Conservation (phyloP, 2,329 filamentous ascomycete genomes). For the Aspergillus sp. region DNA sequence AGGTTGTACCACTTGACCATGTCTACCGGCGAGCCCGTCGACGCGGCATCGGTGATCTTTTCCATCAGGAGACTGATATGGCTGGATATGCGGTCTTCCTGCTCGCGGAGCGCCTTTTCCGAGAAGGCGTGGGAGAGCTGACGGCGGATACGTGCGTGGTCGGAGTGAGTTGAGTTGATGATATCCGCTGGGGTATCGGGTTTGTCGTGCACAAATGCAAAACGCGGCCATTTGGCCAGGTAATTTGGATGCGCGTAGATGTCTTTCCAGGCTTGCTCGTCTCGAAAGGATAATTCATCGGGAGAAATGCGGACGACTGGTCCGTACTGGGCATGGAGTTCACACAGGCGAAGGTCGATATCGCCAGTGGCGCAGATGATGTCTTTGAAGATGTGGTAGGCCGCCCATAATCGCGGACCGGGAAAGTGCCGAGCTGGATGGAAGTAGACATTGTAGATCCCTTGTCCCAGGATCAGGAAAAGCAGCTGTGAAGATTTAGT, state of each 20-base stretch:
- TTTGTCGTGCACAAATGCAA: slow-evolving; percentile 11
- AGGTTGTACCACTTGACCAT: slow-evolving; percentile 22
- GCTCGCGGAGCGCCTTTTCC: slow-evolving; percentile 32
- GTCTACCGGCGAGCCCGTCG: slow-evolving; percentile 7
- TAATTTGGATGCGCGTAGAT: slow-evolving; percentile 26
- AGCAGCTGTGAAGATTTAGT: no score
- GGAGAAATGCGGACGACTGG: slow-evolving; percentile 26
- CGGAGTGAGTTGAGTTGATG: slow-evolving; percentile 6
- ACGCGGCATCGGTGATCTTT: slow-evolving; percentile 9
- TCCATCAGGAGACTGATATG: slow-evolving; percentile 25
- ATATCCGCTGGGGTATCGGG: slow-evolving; percentile 9
- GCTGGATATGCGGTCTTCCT: slow-evolving; percentile 26
- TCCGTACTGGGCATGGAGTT: slow-evolving; percentile 9
- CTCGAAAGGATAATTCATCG: slow-evolving; percentile 26
- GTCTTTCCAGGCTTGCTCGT: slow-evolving; percentile 18
- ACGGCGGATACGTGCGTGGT: slow-evolving; percentile 22
- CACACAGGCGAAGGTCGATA: slow-evolving; percentile 4
- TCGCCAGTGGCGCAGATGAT: slow-evolving; percentile 5
- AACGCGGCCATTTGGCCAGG: not conserved
- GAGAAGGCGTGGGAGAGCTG: slow-evolving; percentile 36
- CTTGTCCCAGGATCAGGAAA: not conserved
- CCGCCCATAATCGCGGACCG: slow-evolving; percentile 11
- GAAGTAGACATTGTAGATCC: slow-evolving; percentile 12
- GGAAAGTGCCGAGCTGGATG: slow-evolving; percentile 10
- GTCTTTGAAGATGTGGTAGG: slow-evolving; percentile 8